Evolutionary conservation across 805 yeast genomes (phyloP).

Genomic region (Kazachstania africana): DNA sequence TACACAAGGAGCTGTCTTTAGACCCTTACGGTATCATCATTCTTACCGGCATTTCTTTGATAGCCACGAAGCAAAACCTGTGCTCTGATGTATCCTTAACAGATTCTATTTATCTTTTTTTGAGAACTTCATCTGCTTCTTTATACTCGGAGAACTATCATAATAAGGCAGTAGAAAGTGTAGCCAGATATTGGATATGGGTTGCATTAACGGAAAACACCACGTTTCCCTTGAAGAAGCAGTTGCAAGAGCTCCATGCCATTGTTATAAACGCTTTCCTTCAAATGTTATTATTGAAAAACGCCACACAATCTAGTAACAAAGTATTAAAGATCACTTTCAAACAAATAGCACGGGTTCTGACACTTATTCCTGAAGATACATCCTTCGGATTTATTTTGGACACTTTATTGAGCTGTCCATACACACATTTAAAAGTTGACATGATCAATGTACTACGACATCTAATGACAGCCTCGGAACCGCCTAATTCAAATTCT

Average conservation of each 20-base stretch:
- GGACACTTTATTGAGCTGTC: conserved; percentile 60
- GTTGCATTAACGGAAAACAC: conserved; percentile 15
- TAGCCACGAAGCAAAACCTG: conserved; percentile 9
- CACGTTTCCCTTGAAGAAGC: conserved; percentile 8
- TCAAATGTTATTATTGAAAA: conserved; percentile 31
- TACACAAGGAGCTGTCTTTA: conserved; percentile 18
- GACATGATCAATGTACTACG: conserved; percentile 57
- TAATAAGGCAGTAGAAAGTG: conserved; percentile 19
- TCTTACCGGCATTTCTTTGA: conserved; percentile 13
- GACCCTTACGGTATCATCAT: conserved; percentile 27
- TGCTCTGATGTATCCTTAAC: conserved; percentile 8
- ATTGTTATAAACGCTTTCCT: conserved; percentile 28
- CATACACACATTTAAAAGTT: conserved; percentile 48
- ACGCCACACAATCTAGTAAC: conserved; percentile 29
- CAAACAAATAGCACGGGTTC: conserved; percentile 50
- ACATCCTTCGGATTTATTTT: conserved; percentile 47
- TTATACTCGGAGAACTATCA: conserved; percentile 18
- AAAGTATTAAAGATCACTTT: conserved; percentile 33
- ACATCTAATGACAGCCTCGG: conserved; percentile 44
- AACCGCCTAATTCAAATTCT: too few species aligned
- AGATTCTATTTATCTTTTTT: conserved; percentile 29
- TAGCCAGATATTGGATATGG: conserved; percentile 28
- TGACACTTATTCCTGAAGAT: conserved; percentile 46
- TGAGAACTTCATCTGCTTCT: conserved; percentile 34
- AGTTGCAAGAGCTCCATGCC: conserved; percentile 19